Evolutionary conservation across 1,284 basidiomycete genomes (phyloP), one percentile per base, ranked within the genome.

Genomic region (Xerocomus nothofagi): DNA sequence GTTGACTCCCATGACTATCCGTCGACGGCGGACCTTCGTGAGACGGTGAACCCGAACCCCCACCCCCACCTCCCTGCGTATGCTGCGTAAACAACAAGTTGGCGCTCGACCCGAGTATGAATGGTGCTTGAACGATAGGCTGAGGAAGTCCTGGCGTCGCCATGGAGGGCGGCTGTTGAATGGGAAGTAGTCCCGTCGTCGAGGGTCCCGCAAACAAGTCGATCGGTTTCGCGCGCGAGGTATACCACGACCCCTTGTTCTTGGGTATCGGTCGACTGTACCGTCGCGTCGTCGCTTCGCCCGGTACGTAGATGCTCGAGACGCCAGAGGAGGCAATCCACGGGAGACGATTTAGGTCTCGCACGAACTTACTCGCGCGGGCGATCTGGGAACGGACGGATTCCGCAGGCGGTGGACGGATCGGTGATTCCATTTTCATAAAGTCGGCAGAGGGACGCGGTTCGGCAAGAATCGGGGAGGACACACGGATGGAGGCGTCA

Each of bases 351-450:
- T 64, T 56, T 27, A 66, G 39, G 29, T 66, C 65, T 6, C 51
- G 55, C 3, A 69, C 24, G 39, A 67, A 64, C 39, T 65, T 57
- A 12, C 62, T 49, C 1, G 59, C 52, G 4, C 66, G 56, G 1
- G 21, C 64, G n/a, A 66, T 50, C 33, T 69, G 64, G 8, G 63
- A 66, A 15, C 64, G 53, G 21, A 66, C 54, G 7, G 66, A 68
- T 36, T 69, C 66, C 3, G 68, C 62, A 0, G 67, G 66, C 0
- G 48, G 64, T n/a, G 65, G 66, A 23, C 67, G 64, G 29, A 68
- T 67, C 6, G 63, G 64, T 8, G 66, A 61, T 1, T 69, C 67
- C 64, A 69, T 69, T 42, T 68, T 69, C 54, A 59, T 67, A 42
- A 68, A 66, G 32, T 66, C 64, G 1, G 66, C 64, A 10, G 67